Base-by-base conservation (phyloP, 2,329 filamentous ascomycete species). In the Verticillium isaacii region DNA sequence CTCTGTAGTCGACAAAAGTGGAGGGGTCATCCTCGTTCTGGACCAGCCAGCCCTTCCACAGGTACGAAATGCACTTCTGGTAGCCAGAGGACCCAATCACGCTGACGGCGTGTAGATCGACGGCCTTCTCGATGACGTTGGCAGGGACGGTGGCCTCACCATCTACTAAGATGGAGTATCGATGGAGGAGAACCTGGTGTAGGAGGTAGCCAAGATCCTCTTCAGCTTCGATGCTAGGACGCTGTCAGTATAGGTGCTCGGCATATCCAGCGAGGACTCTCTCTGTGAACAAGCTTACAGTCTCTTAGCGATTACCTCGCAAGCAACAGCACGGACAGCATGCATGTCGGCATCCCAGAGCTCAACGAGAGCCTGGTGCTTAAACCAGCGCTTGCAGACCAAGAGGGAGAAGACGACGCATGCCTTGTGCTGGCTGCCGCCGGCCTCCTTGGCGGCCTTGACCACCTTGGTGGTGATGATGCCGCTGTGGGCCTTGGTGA, bases 41-140 rank as follows among this genome's bases (percentile, higher is more conserved):
- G n/a, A 97, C 88, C 9, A 98, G 81, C 95, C 95, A 99, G 25
- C 95, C 95, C 64, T 88, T 87, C 95, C 95, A 99, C 9, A 99
- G 87, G 71, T 96, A 92, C 65, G 84, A 86, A 70, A 98, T 92
- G 72, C 94, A 98, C 77, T 96, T 97, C 67, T 98, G 95, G 74
- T 98, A 99, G 32, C 95, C 94, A 0, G 92, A 93, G 0, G 91
- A 94, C 2, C 92, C 92, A 65, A 98, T 98, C 57, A 99, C 88
- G 15, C 85, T 83, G 56, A 98, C 81, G 1, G 94, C 92, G 73
- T 99, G 95, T 32, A 98, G 78, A 70, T 99, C 95, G 39, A 98
- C 93, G 0, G 95, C 92, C 70, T 92, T 91, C 75, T 99, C 95
- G 63, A 99, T 88, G 25, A 92, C 95, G 71, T 98, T 99, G 65